These are phyloP conservation scores for Rostrohypoxylon terebratum DNA, from an alignment of 495 filamentous ascomycete species.

Conservation along the genomic window DNA sequence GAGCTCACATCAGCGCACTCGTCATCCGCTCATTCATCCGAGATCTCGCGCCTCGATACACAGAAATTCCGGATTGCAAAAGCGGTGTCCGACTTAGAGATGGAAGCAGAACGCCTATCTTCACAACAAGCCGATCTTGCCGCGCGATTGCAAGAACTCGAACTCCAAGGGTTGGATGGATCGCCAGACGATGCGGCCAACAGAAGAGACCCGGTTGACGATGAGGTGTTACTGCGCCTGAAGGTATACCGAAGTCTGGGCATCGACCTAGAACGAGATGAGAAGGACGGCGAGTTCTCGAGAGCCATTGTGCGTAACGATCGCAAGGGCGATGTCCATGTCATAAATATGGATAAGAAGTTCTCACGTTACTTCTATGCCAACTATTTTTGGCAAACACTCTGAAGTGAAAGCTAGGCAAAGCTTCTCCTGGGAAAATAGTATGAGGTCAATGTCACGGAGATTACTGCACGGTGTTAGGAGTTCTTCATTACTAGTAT, in stretches of 20 bases:
- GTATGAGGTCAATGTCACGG: constrained; percentile 16
- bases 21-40: constrained; percentile 77
- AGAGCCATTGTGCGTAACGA: constrained; percentile 89
- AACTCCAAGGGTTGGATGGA: constrained; percentile 81
- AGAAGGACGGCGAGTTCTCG: constrained; percentile 79
- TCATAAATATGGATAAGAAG: constrained; percentile 93
- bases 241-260: constrained; percentile 92
- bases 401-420: constrained; percentile 61
- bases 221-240: constrained; percentile 74
- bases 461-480: constrained; percentile 29
- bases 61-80: constrained; percentile 97
- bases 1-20: constrained; percentile 78
- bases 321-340: constrained; percentile 89
- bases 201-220: constrained; percentile 56
- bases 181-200: constrained; percentile 50
- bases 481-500: constrained; percentile 39
- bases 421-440: neutral
- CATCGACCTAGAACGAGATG: constrained; percentile 87
- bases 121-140: constrained; percentile 82
- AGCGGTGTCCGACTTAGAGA: constrained; percentile 85
- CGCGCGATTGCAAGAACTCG: constrained; percentile 80
- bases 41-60: constrained; percentile 86
- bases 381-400: constrained; percentile 94
- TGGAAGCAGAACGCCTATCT: constrained; percentile 88
- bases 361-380: constrained; percentile 93